phyloP scores from a whole-genome alignment of 2,329 filamentous ascomycete genomes.

The Talaromyces sp. region DNA sequence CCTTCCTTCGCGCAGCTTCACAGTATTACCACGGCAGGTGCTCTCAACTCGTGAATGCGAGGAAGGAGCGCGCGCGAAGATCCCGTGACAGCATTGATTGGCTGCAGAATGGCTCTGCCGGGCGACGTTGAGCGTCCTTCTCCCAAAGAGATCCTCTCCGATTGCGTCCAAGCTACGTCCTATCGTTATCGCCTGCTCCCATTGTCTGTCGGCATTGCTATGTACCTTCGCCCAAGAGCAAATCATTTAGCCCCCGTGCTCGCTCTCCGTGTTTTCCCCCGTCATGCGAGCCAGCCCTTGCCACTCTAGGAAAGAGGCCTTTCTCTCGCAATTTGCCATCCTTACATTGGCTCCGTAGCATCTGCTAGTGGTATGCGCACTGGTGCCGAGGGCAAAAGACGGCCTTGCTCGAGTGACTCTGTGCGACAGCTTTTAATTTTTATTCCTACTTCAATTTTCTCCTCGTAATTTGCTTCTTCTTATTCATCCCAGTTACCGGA shows the following conservation, averaged over 20 bases:
- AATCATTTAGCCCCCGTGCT: constrained; percentile 15
- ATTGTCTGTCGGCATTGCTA: neutral
- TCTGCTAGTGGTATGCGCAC: neutral
- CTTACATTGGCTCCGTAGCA: neutral
- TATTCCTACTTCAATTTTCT: neutral
- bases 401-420: neutral
- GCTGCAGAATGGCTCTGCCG: neutral
- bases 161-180: constrained; percentile 6
- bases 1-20: constrained; percentile 1
- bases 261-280: neutral
- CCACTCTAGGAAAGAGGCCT: neutral
- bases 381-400: neutral
- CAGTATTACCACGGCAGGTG: constrained; percentile 3
- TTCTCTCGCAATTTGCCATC: neutral
- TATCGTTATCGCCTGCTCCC: neutral
- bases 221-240: constrained; percentile 1
- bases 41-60: neutral
- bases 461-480: neutral
- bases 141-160: neutral
- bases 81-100: constrained; percentile 7
- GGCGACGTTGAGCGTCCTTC: neutral
- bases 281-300: constrained; percentile 1
- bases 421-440: constrained; percentile 3
- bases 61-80: constrained; percentile 1
- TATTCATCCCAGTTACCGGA: neutral